phyloP scores from a whole-genome alignment of 352 stramenopile species.

The Saprolegnia diclina region DNA sequence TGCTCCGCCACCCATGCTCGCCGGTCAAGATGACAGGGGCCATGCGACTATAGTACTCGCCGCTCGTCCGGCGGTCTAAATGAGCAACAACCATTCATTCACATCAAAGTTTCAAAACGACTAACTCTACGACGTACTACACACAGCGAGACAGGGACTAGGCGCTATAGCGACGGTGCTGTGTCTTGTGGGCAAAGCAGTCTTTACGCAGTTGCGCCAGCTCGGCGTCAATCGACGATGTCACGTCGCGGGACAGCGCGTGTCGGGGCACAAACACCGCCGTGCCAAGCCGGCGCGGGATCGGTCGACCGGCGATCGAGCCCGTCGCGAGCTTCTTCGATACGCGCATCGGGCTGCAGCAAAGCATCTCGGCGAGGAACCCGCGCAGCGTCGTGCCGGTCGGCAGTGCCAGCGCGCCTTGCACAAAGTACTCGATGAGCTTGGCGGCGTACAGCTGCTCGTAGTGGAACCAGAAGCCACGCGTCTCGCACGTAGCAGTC shows the following conservation, averaged over 20 bases:
- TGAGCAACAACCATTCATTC: too few species aligned
- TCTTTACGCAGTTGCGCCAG: background rate
- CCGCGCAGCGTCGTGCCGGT: constrained; percentile 59
- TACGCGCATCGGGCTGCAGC: constrained; percentile 70
- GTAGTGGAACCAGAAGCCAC: constrained; percentile 57
- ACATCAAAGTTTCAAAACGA: too few species aligned
- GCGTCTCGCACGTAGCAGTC: constrained; percentile 27
- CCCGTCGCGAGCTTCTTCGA: constrained; percentile 74
- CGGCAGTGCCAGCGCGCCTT: constrained; percentile 47
- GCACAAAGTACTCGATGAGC: constrained; percentile 64
- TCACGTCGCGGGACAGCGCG: background rate
- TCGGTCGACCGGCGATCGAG: constrained; percentile 9
- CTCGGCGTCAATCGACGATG: background rate
- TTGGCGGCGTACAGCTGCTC: constrained; percentile 60
- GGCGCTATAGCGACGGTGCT: background rate
- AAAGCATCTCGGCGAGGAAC: constrained; percentile 56
- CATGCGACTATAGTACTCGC: too few species aligned
- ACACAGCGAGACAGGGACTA: background rate
- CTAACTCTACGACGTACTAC: background rate
- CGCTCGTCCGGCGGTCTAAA: too few species aligned
- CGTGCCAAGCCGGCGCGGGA: background rate
- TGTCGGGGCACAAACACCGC: background rate
- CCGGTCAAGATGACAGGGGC: too few species aligned
- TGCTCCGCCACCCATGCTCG: too few species aligned
- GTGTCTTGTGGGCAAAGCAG: constrained; percentile 10